Evolutionary conservation across 768 basidiomycete species (phyloP).

Genomic region (Xerocomellus intermedius): DNA sequence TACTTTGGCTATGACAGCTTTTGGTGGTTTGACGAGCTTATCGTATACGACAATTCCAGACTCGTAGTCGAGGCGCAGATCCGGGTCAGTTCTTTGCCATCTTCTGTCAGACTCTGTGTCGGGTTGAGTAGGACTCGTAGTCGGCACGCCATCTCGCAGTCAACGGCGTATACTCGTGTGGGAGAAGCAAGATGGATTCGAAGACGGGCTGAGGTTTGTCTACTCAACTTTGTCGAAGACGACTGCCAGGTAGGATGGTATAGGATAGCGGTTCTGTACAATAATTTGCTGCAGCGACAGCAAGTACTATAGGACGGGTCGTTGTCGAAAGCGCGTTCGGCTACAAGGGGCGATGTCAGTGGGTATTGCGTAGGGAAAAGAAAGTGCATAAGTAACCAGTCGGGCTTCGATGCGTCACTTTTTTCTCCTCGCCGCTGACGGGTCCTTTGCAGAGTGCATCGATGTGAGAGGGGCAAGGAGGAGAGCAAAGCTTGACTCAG

Average conservation of each 20-base stretch:
- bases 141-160: conserved; percentile 90
- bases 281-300: conserved; percentile 84
- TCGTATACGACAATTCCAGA: no score
- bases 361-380: conserved; percentile 9
- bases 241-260: no score
- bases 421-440: no score
- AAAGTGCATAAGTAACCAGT: no score
- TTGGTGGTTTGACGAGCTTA: conserved; percentile 88
- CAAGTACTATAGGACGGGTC: conserved; percentile 71
- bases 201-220: no score
- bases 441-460: no score
- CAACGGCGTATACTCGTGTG: conserved; percentile 69
- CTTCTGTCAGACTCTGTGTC: conserved; percentile 88
- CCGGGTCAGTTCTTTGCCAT: conserved; percentile 89
- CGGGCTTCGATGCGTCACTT: no score
- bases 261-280: conserved; percentile 90
- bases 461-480: no score
- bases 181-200: conserved; percentile 31
- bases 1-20: no score
- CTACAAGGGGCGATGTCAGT: no score
- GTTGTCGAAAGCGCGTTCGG: conserved; percentile 54
- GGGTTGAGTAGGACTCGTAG: conserved; percentile 29
- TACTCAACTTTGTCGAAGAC: no score
- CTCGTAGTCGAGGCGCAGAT: conserved; percentile 81
- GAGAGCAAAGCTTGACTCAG: no score